Base-by-base conservation (phyloP, 106 monocot species). In the Dactylorhiza incarnata region DNA sequence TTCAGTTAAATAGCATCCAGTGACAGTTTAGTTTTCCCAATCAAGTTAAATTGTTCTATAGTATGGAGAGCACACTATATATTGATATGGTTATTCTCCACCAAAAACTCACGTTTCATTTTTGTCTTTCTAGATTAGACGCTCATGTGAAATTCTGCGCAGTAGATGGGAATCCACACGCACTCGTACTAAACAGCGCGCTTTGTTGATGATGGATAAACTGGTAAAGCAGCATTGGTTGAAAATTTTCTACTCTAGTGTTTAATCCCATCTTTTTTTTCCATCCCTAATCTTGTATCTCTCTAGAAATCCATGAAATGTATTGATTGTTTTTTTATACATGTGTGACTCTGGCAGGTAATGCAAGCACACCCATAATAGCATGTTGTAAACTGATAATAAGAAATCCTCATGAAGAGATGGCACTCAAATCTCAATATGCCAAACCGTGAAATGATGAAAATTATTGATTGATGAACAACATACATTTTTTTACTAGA, bases 201-300 rank as follows among this genome's bases (percentile, higher is more conserved):
- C 97, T 75, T 83, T 94, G 46, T 62, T 99, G 54, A 94, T 99
- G 94, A 94, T 99, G 97, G 83, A 89, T 47, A 91, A 91, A 68
- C 71, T 99, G 86, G 97, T 97, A 85, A 71, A 71, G 25, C n/a
- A 4, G 45, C 7, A 16, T 44, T 70, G 43, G 12, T 70, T 17
- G 45, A 17, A 16, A 5, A 45, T 17, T 68, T 19, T n/a, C 7
- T 56, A 4, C n/a, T 56, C n/a, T 56, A 56, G 17, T 65, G 3
- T 65, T 65, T 65, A 26, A 24, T 26, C 11, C 26, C 65, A 11
- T 3, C 4, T 19, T 61, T 56, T 56, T 56, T 4, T 3, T 26
- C 24, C 65, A 26, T 6, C 20, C 7, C 8, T 26, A 26, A 20
- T 65, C 25, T 12, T 26, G 26, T 65, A 25, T 65, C 65, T 56